These are phyloP conservation scores for Golovinomyces cichoracearum DNA, from an alignment of 2,329 filamentous ascomycete species.

Conservation along the genomic window DNA sequence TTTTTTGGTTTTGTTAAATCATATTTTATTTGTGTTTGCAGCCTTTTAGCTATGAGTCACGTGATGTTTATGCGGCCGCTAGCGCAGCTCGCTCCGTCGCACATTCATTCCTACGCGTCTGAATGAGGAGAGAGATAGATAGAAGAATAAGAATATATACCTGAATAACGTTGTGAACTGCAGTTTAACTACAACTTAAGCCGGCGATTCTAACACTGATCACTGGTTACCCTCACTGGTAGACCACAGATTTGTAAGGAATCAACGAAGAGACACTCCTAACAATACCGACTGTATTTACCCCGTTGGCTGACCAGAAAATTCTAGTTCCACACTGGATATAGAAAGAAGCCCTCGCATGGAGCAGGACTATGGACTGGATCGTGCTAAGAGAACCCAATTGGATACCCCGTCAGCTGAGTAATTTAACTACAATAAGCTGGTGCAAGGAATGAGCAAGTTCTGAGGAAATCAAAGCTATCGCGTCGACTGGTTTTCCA, in stretches of 20 bases:
- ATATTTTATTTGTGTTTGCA: too few species aligned
- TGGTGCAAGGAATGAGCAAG: not conserved
- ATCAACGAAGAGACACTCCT: not conserved
- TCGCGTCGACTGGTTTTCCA: not conserved
- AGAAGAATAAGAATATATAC: constrained; percentile 4
- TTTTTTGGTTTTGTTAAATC: too few species aligned
- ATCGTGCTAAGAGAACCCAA: not conserved
- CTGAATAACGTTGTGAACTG: not conserved
- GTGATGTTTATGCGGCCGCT: not conserved
- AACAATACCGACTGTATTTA: not conserved
- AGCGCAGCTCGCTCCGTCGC: not conserved
- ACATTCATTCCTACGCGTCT: not conserved
- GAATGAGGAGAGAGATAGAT: not conserved
- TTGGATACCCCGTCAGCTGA: not conserved
- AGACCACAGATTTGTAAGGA: constrained; percentile 1
- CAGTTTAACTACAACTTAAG: not conserved
- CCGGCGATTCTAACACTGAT: constrained; percentile 1
- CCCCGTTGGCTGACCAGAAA: not conserved
- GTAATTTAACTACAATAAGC: not conserved
- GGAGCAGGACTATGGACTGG: not conserved
- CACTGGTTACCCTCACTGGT: not conserved
- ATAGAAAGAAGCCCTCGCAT: not conserved
- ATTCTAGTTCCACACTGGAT: not conserved
- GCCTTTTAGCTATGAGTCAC: too few species aligned
- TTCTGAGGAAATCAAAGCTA: not conserved